A percentile compares a stretch with the other conserved stretches of the same genome.
phyloP scores from a whole-genome alignment of 805 yeast genomes.

The Wickerhamomyces rabaulensis region DNA sequence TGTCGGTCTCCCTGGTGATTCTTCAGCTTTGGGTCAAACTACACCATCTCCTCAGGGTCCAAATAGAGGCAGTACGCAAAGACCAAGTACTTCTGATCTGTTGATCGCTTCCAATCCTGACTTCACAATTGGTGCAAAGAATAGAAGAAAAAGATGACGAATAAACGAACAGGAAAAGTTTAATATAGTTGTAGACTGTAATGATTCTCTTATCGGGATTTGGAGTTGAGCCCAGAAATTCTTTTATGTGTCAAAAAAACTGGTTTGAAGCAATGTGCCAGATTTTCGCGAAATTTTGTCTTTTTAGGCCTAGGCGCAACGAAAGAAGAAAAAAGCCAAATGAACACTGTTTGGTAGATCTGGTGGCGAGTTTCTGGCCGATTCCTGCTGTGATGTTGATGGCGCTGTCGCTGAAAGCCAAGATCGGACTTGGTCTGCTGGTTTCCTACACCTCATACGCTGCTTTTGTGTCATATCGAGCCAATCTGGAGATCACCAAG shows the following conservation, averaged over 20 bases:
- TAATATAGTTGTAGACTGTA: too few species aligned
- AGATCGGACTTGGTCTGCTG: conserved; percentile 25
- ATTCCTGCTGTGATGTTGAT: conserved; percentile 4
- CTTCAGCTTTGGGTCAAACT: background rate
- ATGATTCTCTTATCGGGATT: background rate
- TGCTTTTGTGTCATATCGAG: conserved; percentile 48
- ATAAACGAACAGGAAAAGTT: too few species aligned
- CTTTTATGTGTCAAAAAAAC: background rate
- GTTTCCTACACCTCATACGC: conserved; percentile 62
- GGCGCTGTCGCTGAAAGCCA: conserved; percentile 18
- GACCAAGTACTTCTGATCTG: background rate
- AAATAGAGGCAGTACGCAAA: background rate
- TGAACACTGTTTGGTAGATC: too few species aligned
- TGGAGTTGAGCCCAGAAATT: too few species aligned
- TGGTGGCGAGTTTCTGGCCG: too few species aligned
- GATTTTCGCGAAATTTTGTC: background rate
- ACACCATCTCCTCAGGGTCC: background rate
- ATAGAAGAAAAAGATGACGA: background rate
- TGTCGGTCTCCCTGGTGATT: background rate
- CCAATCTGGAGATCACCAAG: conserved; percentile 47
- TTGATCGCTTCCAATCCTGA: conserved; percentile 3
- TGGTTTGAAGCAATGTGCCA: background rate
- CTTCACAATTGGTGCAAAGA: background rate
- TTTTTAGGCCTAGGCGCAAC: background rate
- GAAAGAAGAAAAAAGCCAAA: background rate